These are phyloP conservation scores for Nakaseomyces kungkrabaensis DNA, from an alignment of 1,139 yeast species.

Conservation along the genomic window DNA sequence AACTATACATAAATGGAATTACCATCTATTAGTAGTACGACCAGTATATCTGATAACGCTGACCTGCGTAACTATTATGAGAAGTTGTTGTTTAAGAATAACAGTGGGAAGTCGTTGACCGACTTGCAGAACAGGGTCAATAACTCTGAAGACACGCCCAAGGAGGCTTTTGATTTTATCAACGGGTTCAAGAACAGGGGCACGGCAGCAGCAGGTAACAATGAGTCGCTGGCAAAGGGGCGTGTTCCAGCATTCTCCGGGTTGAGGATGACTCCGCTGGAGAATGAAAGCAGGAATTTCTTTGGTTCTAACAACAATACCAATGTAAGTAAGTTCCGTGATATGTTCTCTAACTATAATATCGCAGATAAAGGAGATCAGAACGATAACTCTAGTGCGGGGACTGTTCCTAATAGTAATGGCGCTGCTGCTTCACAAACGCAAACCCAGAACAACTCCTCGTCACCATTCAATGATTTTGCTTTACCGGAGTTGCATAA, in stretches of 20 bases:
- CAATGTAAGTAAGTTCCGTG: background rate
- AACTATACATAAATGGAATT: slow-evolving; percentile 10
- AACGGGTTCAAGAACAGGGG: slow-evolving; percentile 16
- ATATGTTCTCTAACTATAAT: slow-evolving; percentile 1
- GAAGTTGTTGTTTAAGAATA: slow-evolving; percentile 26
- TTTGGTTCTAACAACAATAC: background rate
- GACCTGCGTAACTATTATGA: slow-evolving; percentile 28
- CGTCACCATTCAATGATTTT: slow-evolving; percentile 1
- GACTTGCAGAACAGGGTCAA: slow-evolving; percentile 18
- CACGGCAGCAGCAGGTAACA: background rate
- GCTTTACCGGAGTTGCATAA: background rate
- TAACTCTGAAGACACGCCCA: slow-evolving; percentile 5
- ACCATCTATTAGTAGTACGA: slow-evolving; percentile 29
- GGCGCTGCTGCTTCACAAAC: background rate
- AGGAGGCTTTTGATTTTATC: slow-evolving; percentile 18
- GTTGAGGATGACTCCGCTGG: slow-evolving; percentile 6
- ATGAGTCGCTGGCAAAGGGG: slow-evolving; percentile 1
- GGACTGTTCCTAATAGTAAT: too few species aligned
- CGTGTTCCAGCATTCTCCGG: slow-evolving; percentile 8
- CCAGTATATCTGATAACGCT: slow-evolving; percentile 28
- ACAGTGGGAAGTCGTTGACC: slow-evolving; percentile 27
- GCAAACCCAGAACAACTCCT: background rate
- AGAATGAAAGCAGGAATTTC: background rate
- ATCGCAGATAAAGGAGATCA: background rate
- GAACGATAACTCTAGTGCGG: background rate